Conservation (phyloP, 345 rosid species). For the Geranium rotundifolium region DNA sequence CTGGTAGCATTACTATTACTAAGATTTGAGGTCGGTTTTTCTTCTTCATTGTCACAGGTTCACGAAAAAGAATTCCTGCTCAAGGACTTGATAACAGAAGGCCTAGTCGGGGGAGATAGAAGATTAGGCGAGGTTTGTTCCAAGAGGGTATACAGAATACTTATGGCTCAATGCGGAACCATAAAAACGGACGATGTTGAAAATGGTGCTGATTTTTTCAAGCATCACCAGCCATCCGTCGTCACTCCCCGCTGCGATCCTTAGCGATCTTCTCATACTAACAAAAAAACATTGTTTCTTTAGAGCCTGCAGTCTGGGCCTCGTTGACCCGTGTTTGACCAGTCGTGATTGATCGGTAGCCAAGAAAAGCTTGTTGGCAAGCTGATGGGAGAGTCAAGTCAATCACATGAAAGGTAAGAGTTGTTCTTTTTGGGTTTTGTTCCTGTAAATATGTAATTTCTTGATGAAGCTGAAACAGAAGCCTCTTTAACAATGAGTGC, state of each 20-base stretch:
- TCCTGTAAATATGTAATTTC: too few relatives aligned
- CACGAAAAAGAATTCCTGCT: slow-evolving; percentile 86
- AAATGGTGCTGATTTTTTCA: slow-evolving; percentile 80
- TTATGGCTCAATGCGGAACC: slow-evolving; percentile 60
- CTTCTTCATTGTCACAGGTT: slow-evolving; percentile 31
- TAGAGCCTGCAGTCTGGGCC: too few relatives aligned
- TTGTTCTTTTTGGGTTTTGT: too few relatives aligned
- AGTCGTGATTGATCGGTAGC: too few relatives aligned
- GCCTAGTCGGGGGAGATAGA: slow-evolving; percentile 53
- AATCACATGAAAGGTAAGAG: too few relatives aligned
- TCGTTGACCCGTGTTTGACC: too few relatives aligned
- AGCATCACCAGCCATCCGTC: background rate
- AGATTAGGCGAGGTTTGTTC: slow-evolving; percentile 83
- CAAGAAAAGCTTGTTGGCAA: too few relatives aligned
- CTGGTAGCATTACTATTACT: background rate
- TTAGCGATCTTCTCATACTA: background rate
- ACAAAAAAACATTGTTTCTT: too few relatives aligned
- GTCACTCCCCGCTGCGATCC: background rate
- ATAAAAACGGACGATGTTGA: slow-evolving; percentile 80
- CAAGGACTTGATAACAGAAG: slow-evolving; percentile 64
- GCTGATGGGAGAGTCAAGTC: too few relatives aligned
- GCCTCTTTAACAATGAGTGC: too few relatives aligned
- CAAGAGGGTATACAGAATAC: slow-evolving; percentile 70
- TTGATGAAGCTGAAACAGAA: too few relatives aligned
- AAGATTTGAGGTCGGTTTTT: background rate